Base-by-base conservation (phyloP, 768 basidiomycete genomes). In the Rhodosporidiobolus sp. region DNA sequence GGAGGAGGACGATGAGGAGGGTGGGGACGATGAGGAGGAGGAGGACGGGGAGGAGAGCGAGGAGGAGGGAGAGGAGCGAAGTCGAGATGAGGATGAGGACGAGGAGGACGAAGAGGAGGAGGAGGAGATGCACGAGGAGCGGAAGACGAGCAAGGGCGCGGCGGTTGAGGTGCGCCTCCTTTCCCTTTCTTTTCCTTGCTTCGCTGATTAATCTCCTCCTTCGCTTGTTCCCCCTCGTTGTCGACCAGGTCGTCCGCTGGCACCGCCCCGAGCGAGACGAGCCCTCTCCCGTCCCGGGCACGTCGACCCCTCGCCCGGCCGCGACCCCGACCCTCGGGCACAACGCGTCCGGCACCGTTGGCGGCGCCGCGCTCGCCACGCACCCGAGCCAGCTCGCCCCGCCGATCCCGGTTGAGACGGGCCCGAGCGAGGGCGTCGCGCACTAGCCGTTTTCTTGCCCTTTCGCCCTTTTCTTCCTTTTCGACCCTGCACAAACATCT, bases 171-270 rank as follows among this genome's bases (percentile, higher is more conserved):
- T 69, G 55, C 60, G 70, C 48, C 46, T 43, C 14, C n/a, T 32
- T 10, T 32, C 52, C 32, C 48, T 60, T 22, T 24, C 26, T 1
- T 32, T 53, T 19, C n/a, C 54, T 34, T 9, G 22, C 28, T 38
- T 38, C 52, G 10, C 45, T 35, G 24, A 35, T 24, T 11, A 26
- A 20, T 8, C 28, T n/a, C 6, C 24, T 9, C 24, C 11, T 1
- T 28, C 7, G 0, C 48, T 28, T 5, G n/a, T n/a, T n/a, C n/a
- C n/a, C n/a, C n/a, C n/a, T n/a, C n/a, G n/a, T n/a, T n/a, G n/a
- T 4, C 9, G 17, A 5, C 14, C 54, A 73, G 72, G 73, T 74
- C 60, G 73, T 74, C 28, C 68, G 63, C 30, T 74, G 73, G 73
- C 71, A 72, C 57, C 71, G 71, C 9, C 56, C 67, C 43, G 71